These are phyloP conservation scores for Penicillium canariense DNA, from an alignment of 495 filamentous ascomycete genomes.

Conservation along the genomic window DNA sequence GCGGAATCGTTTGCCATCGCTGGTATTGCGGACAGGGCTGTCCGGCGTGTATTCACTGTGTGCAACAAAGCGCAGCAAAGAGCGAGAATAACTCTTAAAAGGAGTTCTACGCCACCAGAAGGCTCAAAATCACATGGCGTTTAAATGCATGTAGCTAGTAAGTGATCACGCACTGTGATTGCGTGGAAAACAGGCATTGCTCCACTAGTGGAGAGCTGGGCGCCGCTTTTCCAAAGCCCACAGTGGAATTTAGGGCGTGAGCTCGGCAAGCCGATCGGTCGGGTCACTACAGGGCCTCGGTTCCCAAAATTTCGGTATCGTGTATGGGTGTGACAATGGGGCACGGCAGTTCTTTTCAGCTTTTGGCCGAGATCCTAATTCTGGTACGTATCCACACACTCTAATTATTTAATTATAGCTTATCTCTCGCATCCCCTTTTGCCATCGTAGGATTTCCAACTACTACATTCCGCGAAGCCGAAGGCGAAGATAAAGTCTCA, in stretches of 20 bases:
- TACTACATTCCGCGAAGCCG: not conserved
- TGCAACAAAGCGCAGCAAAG: not conserved
- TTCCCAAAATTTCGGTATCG: not conserved
- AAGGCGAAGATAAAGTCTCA: too few species aligned
- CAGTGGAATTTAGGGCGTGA: not conserved
- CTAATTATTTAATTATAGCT: not conserved
- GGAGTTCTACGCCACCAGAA: too few species aligned
- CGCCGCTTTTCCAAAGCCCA: not conserved
- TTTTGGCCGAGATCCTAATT: not conserved
- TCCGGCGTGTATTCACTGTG: not conserved
- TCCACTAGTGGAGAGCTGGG: conserved; percentile 1
- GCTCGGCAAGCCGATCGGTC: conserved; percentile 16
- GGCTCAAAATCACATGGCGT: not conserved
- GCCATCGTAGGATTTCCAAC: not conserved
- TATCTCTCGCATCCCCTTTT: not conserved
- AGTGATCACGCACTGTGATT: too few species aligned
- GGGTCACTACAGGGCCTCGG: not conserved
- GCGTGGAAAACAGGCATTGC: not conserved
- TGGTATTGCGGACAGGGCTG: not conserved
- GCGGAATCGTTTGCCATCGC: not conserved
- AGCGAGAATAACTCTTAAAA: not conserved
- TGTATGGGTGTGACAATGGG: not conserved
- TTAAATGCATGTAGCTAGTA: not conserved
- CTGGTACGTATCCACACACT: not conserved
- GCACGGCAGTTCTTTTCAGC: not conserved